Percentiles rank a stretch among this genome's conserved stretches.
phyloP scores from a whole-genome alignment of 352 stramenopile species.

The Globisporangium splendens region DNA sequence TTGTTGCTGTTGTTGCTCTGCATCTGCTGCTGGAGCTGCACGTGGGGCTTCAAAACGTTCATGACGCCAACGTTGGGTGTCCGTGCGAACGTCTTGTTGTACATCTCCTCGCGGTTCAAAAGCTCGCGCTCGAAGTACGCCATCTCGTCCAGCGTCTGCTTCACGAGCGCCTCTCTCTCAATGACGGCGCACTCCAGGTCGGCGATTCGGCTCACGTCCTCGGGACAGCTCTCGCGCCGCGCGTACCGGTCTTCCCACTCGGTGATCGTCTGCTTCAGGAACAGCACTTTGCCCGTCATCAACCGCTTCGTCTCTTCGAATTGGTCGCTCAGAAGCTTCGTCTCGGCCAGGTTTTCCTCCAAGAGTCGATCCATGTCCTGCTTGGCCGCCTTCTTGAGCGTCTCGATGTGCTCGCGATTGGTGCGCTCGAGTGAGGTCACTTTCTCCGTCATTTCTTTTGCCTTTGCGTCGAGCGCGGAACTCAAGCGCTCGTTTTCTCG shows the following conservation, averaged over 20 bases:
- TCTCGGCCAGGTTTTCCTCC: conserved; percentile 68
- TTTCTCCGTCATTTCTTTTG: conserved; percentile 28
- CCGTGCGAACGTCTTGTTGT: conserved; percentile 91
- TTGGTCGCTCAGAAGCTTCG: conserved; percentile 57
- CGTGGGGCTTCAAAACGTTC: conserved; percentile 82
- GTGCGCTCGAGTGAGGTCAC: conserved; percentile 29
- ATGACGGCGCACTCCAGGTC: conserved; percentile 56
- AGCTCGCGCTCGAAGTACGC: conserved; percentile 92
- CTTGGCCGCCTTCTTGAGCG: conserved; percentile 50
- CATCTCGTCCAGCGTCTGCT: conserved; percentile 84
- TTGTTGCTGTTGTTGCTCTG: conserved; percentile 16
- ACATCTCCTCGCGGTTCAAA: conserved; percentile 91
- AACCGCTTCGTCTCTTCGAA: conserved; percentile 60
- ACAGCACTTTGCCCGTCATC: conserved; percentile 47
- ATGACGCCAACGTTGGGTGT: conserved; percentile 87
- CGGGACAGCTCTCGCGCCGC: conserved; percentile 53
- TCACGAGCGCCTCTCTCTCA: conserved; percentile 70
- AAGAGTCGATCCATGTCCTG: conserved; percentile 63
- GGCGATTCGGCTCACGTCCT: conserved; percentile 81
- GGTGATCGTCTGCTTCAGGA: conserved; percentile 34
- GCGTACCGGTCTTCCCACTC: conserved; percentile 65
- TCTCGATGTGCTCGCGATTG: conserved; percentile 47
- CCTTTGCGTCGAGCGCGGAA: conserved; percentile 28
- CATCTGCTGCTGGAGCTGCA: conserved; percentile 46
- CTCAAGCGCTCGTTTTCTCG: conserved; percentile 28